Base-by-base conservation (phyloP, 441 rosid species). In the Populus hybrid region DNA sequence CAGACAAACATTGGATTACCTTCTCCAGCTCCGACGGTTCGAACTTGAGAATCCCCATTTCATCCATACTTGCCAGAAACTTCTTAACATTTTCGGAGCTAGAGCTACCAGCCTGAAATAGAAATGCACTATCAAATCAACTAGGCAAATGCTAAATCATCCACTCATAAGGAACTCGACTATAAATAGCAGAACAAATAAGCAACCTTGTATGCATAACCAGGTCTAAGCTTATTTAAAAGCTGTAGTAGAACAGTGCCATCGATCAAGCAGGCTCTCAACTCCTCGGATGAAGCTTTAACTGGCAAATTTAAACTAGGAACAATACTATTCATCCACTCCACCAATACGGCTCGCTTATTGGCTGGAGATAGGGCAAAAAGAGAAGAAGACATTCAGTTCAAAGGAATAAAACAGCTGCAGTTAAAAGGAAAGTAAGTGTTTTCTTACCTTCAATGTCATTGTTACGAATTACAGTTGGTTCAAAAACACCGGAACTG, bases 11-110 rank as follows among this genome's bases (percentile, higher is more conserved):
- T 64, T 10, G 34, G 16, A 40, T 61, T 85, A 91, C 94, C 94
- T 87, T 89, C 84, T 89, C 86, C 72, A 91, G 83, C 77, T 91
- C 90, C 24, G 87, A 78, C 36, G 80, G 35, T 67, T 86, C 86
- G 81, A 91, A 89, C 77, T 76, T 77, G 16, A 87, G 83, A 65
- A 88, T 81, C 72, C 88, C 89, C 76, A 87, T 3, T 65, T 86
- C 85, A 77, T 85, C 89, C 85, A 88, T 67, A n/a, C 73, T 57
- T 14, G 81, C 81, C 50, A 87, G 81, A 80, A 91, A 89, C 77
- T 67, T 82, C 18, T 71, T 76, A 68, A 87, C 80, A 80, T 83
- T 81, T 77, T 88, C 88, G 6, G 80, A 28, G 67, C 14, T 24
- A 35, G 73, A 74, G 77, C 76, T 71, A 59, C 74, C 82, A 80